Evolutionary conservation across 1,284 basidiomycete genomes (phyloP).

Genomic region (Puccinia horiana): DNA sequence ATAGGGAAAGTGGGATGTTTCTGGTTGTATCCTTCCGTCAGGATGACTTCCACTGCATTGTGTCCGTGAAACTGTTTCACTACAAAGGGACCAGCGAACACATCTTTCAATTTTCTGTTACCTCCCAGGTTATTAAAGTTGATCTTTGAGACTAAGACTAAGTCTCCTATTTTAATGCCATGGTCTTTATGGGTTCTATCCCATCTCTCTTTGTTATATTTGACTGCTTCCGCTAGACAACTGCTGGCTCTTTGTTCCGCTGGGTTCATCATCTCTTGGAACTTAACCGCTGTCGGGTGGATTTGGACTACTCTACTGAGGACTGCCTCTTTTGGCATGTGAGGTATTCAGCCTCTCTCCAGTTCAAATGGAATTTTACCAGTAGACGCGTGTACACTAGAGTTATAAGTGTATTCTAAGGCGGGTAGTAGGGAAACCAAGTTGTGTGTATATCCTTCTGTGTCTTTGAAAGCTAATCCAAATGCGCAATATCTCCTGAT

Average conservation of each 20-base stretch:
- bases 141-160: neutral
- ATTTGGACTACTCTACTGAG: neutral
- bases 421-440: too few species aligned
- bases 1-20: slow-evolving; percentile 18
- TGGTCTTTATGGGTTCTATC: neutral
- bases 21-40: neutral
- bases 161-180: slow-evolving; percentile 3
- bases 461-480: too few species aligned
- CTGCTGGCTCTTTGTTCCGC: neutral
- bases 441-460: neutral
- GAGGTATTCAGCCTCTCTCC: neutral
- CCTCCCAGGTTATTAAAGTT: slow-evolving; percentile 20
- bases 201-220: neutral
- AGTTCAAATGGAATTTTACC: neutral
- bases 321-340: neutral
- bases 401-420: slow-evolving; percentile 4
- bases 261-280: neutral
- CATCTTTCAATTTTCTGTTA: slow-evolving; percentile 16
- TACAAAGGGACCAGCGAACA: slow-evolving; percentile 22
- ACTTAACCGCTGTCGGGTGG: neutral
- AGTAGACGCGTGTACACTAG: neutral
- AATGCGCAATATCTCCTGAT: too few species aligned
- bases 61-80: neutral
- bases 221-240: neutral
- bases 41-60: slow-evolving; percentile 7